Percentiles rank a stretch among this genome's conserved stretches.
Conservation (phyloP, 2,329 filamentous ascomycete species). For the Pestalotiopsis sp. region DNA sequence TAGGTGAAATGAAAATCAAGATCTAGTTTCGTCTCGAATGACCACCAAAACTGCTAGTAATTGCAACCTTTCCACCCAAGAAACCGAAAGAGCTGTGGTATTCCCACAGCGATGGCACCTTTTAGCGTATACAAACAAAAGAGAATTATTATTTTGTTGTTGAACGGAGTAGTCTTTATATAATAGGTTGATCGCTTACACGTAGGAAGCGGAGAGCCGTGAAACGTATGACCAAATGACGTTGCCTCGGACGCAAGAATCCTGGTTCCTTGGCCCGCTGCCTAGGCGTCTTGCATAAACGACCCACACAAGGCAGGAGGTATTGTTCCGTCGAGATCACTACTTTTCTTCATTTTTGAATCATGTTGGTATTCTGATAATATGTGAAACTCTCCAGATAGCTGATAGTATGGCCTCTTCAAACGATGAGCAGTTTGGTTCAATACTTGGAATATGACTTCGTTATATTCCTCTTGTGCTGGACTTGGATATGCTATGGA, state of each 20-base stretch:
- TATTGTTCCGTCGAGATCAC: background rate
- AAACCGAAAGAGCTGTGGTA: background rate
- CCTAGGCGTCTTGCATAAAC: constrained; percentile 1
- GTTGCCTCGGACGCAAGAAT: background rate
- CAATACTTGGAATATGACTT: too few species aligned
- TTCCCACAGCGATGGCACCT: background rate
- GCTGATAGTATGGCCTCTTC: too few species aligned
- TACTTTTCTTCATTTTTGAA: background rate
- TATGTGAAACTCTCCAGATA: too few species aligned
- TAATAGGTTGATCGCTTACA: background rate
- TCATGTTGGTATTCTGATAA: too few species aligned
- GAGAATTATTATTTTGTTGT: too few species aligned
- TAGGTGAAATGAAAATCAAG: background rate
- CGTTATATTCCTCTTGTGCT: background rate
- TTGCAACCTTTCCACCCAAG: background rate
- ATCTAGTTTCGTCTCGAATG: background rate
- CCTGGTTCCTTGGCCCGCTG: background rate
- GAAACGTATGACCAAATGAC: background rate
- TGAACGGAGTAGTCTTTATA: background rate
- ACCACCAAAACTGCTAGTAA: too few species aligned
- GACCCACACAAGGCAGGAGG: background rate
- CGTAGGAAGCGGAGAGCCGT: background rate
- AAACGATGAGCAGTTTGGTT: too few species aligned
- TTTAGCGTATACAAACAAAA: too few species aligned
- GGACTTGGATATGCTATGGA: background rate